Percentiles rank a stretch among this genome's conserved stretches.
These are phyloP conservation scores for Xylaria sp. DNA, from an alignment of 2,329 filamentous ascomycete genomes.

Conservation along the genomic window DNA sequence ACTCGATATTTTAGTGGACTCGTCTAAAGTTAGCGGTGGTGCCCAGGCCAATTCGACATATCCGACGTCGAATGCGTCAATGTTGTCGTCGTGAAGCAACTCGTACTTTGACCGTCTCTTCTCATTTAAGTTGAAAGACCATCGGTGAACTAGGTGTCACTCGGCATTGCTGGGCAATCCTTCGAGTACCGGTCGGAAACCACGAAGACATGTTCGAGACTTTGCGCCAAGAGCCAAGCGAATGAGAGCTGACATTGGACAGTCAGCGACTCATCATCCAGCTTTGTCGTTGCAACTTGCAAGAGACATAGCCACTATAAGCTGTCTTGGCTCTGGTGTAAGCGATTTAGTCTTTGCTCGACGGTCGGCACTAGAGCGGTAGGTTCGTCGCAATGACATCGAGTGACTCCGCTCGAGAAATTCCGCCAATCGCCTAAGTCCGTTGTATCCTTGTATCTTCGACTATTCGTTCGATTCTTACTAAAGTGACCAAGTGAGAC, in stretches of 20 bases:
- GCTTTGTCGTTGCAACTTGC: not conserved
- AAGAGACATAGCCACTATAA: slow-evolving; percentile 10
- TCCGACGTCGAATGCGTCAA: slow-evolving; percentile 12
- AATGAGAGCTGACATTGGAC: slow-evolving; percentile 26
- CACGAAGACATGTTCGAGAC: not conserved
- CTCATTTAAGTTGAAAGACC: not conserved
- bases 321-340: not conserved
- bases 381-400: not conserved
- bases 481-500: not conserved
- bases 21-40: not conserved
- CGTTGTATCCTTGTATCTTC: not conserved
- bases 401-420: not conserved
- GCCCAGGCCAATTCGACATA: slow-evolving; percentile 14
- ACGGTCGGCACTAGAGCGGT: not conserved
- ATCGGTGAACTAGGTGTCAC: not conserved
- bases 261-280: slow-evolving; percentile 27
- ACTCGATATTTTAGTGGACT: slow-evolving; percentile 9
- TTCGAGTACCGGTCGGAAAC: not conserved
- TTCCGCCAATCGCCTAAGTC: not conserved
- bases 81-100: slow-evolving; percentile 4
- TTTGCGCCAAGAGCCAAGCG: slow-evolving; percentile 27
- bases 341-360: not conserved
- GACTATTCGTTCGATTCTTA: not conserved
- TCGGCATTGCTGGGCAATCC: slow-evolving; percentile 22
- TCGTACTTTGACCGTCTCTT: not conserved